These are phyloP conservation scores for Claviceps sp. DNA, from an alignment of 2,329 filamentous ascomycete genomes.

Conservation along the genomic window DNA sequence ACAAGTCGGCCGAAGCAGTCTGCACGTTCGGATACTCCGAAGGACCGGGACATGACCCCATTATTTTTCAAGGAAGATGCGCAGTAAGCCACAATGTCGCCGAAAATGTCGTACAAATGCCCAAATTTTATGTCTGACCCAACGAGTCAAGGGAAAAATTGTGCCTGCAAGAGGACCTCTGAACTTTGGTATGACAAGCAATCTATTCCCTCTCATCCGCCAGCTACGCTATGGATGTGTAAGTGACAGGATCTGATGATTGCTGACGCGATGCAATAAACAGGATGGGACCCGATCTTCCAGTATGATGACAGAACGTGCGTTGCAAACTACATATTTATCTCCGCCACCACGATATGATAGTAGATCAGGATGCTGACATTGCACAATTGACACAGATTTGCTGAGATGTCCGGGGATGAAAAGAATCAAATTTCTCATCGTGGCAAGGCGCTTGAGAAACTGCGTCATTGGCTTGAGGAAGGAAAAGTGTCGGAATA, in stretches of 20 bases:
- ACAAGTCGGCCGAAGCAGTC: slow-evolving; percentile 85
- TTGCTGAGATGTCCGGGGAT: slow-evolving; percentile 85
- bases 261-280: neutral
- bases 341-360: neutral
- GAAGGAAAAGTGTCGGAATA: neutral
- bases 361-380: neutral
- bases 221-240: neutral
- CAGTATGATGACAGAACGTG: slow-evolving; percentile 81
- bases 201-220: neutral
- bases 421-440: slow-evolving; percentile 92
- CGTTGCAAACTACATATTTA: slow-evolving; percentile 14
- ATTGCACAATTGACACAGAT: slow-evolving; percentile 26
- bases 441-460: slow-evolving; percentile 72
- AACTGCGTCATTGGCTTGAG: slow-evolving; percentile 67
- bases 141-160: slow-evolving; percentile 49
- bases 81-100: slow-evolving; percentile 36
- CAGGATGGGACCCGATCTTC: slow-evolving; percentile 94
- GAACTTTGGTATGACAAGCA: slow-evolving; percentile 56
- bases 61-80: slow-evolving; percentile 86
- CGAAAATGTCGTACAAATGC: neutral
- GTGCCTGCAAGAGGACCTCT: slow-evolving; percentile 70
- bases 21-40: slow-evolving; percentile 90
- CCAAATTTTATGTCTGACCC: neutral
- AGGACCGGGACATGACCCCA: slow-evolving; percentile 69
- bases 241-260: neutral